Conservation (phyloP, 352 stramenopile genomes). For the Phytophthora vignae region DNA sequence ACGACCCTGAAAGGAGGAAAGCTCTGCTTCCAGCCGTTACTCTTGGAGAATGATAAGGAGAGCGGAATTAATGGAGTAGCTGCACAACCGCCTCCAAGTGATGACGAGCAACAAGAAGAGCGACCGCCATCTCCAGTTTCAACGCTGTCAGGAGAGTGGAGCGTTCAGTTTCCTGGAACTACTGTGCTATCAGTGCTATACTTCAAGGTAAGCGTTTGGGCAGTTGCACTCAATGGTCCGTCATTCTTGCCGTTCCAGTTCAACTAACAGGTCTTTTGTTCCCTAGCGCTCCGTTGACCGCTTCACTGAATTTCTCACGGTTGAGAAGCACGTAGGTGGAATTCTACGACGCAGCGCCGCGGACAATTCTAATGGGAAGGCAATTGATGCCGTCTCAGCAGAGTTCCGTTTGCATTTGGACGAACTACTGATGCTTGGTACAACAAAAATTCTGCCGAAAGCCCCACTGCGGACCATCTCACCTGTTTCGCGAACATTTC, state of each 20-base stretch:
- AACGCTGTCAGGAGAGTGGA: conserved; percentile 51
- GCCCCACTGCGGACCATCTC: conserved; percentile 31
- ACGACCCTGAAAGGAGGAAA: conserved; percentile 52
- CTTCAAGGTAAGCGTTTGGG: conserved; percentile 44
- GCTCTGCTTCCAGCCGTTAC: conserved; percentile 45
- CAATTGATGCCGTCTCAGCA: conserved; percentile 44
- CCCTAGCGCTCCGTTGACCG: conserved; percentile 40
- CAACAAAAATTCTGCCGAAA: conserved; percentile 17
- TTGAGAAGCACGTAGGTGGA: conserved; percentile 54
- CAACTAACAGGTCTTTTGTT: conserved; percentile 8
- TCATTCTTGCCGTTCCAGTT: not conserved
- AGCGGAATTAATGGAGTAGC: not conserved
- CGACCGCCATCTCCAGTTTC: conserved; percentile 11
- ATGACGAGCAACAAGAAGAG: conserved; percentile 27
- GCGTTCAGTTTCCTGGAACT: conserved; percentile 47
- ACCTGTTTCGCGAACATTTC: conserved; percentile 45
- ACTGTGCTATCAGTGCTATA: conserved; percentile 42
- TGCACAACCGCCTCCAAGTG: not conserved
- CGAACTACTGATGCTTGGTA: conserved; percentile 46
- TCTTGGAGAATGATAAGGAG: not conserved
- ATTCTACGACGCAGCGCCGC: conserved; percentile 43
- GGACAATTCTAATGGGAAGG: conserved; percentile 36
- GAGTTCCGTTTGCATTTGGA: conserved; percentile 47
- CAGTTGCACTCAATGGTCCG: not conserved
- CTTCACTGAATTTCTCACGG: conserved; percentile 55